A percentile compares a stretch with the other conserved stretches of the same genome.
Evolutionary conservation across 2,329 filamentous ascomycete species (phyloP).

Genomic region (Juglanconis oblonga): DNA sequence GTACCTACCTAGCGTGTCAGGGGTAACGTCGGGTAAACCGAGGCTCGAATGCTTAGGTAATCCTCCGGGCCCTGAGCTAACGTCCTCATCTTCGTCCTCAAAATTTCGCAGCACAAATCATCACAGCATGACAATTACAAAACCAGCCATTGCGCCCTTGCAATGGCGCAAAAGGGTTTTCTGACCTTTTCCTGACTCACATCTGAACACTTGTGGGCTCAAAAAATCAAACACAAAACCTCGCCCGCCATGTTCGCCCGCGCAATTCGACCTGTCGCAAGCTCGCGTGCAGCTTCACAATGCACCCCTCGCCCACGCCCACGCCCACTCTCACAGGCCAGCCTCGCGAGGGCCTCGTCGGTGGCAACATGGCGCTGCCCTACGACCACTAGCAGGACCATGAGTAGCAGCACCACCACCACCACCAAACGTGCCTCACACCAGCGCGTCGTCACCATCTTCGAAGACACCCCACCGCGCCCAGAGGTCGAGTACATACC

Average conservation of each 20-base stretch:
- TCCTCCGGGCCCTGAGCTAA: background rate
- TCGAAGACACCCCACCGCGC: slow-evolving; percentile 17
- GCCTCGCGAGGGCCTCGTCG: background rate
- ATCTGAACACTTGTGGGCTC: background rate
- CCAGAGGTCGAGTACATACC: slow-evolving; percentile 45
- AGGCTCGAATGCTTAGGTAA: background rate
- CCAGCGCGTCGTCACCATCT: slow-evolving; percentile 8
- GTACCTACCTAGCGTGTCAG: too few species aligned
- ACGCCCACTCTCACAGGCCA: background rate
- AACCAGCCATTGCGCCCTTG: slow-evolving; percentile 1
- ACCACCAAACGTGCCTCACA: background rate
- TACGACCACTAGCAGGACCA: background rate
- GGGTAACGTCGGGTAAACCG: too few species aligned
- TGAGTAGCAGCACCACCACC: background rate
- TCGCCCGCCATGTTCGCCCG: slow-evolving; percentile 11
- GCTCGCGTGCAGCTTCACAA: slow-evolving; percentile 10
- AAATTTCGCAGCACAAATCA: slow-evolving; percentile 16
- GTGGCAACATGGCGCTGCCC: background rate
- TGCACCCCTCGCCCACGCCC: background rate
- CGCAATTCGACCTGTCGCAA: slow-evolving; percentile 5
- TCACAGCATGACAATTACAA: slow-evolving; percentile 12
- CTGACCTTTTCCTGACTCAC: slow-evolving; percentile 12
- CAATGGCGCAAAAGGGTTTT: slow-evolving; percentile 7
- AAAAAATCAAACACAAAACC: background rate
- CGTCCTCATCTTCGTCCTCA: slow-evolving; percentile 8